Percentiles rank a stretch among this genome's conserved stretches.
These are phyloP conservation scores for Lolium rigidum DNA, from an alignment of 176 grass and related monocot genomes.

Conservation along the genomic window DNA sequence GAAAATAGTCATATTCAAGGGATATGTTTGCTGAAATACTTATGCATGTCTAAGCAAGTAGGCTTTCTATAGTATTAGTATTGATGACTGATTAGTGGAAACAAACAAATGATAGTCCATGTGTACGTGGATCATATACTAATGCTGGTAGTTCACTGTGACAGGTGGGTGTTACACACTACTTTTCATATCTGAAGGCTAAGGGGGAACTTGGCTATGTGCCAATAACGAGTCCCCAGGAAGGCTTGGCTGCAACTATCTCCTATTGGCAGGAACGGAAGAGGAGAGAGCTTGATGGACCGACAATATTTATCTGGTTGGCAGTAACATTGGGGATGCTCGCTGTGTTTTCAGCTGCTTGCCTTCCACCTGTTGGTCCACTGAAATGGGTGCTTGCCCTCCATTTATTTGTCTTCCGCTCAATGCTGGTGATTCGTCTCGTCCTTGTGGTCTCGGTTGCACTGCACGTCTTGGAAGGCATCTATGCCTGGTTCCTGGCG, in stretches of 20 bases:
- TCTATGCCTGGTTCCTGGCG: constrained; percentile 79
- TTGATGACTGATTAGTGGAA: constrained; percentile 37
- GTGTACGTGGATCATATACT: constrained; percentile 10
- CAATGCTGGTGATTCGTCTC: constrained; percentile 48
- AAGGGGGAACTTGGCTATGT: constrained; percentile 78
- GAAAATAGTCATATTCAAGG: neutral
- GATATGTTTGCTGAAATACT: neutral
- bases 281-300: constrained; percentile 78
- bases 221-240: constrained; percentile 65
- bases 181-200: constrained; percentile 85
- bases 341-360: constrained; percentile 59
- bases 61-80: constrained; percentile 8
- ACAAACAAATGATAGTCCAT: constrained; percentile 24
- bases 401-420: constrained; percentile 60
- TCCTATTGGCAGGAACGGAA: constrained; percentile 78
- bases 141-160: constrained; percentile 31
- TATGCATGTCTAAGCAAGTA: constrained; percentile 3
- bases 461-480: constrained; percentile 55
- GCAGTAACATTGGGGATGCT: constrained; percentile 52
- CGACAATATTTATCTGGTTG: constrained; percentile 75
- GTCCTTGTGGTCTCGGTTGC: constrained; percentile 45
- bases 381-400: constrained; percentile 59
- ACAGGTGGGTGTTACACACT: constrained; percentile 89
- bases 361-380: constrained; percentile 66
- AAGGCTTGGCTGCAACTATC: constrained; percentile 72